phyloP scores from a whole-genome alignment of 129 eudicot species.

The Saussurea involucrata region DNA sequence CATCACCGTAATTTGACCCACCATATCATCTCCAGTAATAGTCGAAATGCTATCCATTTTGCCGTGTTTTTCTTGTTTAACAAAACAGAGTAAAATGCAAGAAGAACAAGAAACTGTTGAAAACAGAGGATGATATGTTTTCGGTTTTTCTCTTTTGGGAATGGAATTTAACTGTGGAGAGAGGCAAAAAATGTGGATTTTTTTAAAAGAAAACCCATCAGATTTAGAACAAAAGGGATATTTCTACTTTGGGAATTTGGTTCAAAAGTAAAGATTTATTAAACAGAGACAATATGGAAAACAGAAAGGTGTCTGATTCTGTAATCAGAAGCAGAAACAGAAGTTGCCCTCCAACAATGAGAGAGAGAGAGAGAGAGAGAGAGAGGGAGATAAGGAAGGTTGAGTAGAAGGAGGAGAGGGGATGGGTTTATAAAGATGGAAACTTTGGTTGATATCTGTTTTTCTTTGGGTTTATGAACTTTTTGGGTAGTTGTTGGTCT shows the following conservation, averaged over 20 bases:
- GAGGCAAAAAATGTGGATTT: not conserved
- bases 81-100: no score
- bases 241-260: not conserved
- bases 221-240: not conserved
- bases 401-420: not conserved
- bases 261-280: not conserved
- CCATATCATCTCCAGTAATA: not conserved
- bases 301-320: slow-evolving; percentile 4
- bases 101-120: no score
- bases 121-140: not conserved
- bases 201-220: not conserved
- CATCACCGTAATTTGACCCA: not conserved
- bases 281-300: not conserved
- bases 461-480: not conserved
- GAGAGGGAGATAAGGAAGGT: not conserved
- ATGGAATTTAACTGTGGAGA: not conserved
- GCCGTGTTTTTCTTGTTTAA: not conserved
- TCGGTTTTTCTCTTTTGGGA: no score
- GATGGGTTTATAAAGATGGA: not conserved
- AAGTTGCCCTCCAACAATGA: not conserved
- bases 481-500: not conserved
- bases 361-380: not conserved
- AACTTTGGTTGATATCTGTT: not conserved
- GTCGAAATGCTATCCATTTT: slow-evolving; percentile 19
- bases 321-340: slow-evolving; percentile 17